Evolutionary conservation across 1,284 basidiomycete genomes (phyloP).

Genomic region (Ceratobasidium sp.): DNA sequence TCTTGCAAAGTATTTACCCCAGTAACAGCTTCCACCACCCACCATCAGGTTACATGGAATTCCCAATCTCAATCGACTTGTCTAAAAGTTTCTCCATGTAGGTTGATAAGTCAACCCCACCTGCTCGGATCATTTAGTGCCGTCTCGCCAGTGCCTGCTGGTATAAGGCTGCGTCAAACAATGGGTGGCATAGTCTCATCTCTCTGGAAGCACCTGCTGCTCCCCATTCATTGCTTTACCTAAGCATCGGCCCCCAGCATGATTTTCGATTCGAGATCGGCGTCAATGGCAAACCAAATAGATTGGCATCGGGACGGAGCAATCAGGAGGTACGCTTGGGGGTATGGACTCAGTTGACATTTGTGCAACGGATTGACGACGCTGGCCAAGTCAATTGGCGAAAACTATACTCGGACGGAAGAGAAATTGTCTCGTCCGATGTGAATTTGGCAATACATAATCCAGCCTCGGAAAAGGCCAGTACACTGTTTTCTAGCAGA

Average conservation of each 20-base stretch:
- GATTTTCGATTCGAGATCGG: constrained; percentile 5
- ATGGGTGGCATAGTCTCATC: neutral
- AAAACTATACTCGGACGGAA: neutral
- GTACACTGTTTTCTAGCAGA: neutral
- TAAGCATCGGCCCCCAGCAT: neutral
- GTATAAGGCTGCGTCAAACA: neutral
- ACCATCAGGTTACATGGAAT: constrained; percentile 1
- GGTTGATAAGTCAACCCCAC: neutral
- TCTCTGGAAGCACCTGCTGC: neutral
- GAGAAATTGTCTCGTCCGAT: neutral
- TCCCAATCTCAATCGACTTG: neutral
- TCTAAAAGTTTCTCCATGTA: constrained; percentile 2
- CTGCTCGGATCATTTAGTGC: neutral
- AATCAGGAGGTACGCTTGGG: neutral
- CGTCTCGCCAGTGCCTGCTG: neutral
- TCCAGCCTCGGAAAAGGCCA: neutral
- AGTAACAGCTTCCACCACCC: neutral
- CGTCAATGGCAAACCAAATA: neutral
- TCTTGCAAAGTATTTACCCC: too few species aligned
- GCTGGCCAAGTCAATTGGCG: neutral
- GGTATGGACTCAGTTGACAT: neutral
- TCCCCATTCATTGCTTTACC: neutral
- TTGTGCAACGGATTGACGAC: neutral
- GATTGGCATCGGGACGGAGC: neutral
- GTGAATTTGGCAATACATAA: neutral